Evolutionary conservation across 768 basidiomycete species (phyloP), one percentile per base, ranked within the genome.

Genomic region (Serendipita sp.): DNA sequence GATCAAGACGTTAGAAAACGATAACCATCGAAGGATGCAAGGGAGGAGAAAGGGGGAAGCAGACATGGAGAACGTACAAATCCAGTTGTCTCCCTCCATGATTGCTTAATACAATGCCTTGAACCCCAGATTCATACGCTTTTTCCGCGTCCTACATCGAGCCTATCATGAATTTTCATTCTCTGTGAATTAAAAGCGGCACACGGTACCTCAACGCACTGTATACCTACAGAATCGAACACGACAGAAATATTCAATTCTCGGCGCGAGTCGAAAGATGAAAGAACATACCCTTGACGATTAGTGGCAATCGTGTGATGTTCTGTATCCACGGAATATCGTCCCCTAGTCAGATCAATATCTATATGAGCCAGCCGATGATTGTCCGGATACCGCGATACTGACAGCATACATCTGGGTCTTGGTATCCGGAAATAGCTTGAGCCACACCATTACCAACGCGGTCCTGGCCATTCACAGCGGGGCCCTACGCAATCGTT

Each of bases 31-130:
- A 50, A 56, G 11, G 24, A 31, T 53, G 26, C 1, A 22, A 50
- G 28, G 20, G 22, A 3, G n/a, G 33, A 42, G 20, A 50, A 7
- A 20, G 17, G 45, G 5, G 20, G 9, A 50, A 50, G 45, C 7
- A 20, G n/a, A 9, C 26, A 1, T 38, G 34, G 7, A 61, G n/a
- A 61, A 67, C 75, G 67, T 60, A 76, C 76, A 73, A 77, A 61
- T 71, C 68, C 62, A 68, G 68, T 62, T 68, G 72, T 48, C 79
- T 71, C 33, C 90, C 94, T 62, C 94, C 94, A 67, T 97, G 94
- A 67, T 97, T 97, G 0, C 87, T 90, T 7, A 97, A 74, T 62
- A 94, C 77, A 65, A 97, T 90, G 3, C 88, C 94, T 63, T 94
- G 85, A 17, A 89, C 85, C 13, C 91, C 90, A 31, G 85, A 80